Evolutionary conservation across 2,329 filamentous ascomycete species (phyloP).

Genomic region (Sporothrix mexicana): DNA sequence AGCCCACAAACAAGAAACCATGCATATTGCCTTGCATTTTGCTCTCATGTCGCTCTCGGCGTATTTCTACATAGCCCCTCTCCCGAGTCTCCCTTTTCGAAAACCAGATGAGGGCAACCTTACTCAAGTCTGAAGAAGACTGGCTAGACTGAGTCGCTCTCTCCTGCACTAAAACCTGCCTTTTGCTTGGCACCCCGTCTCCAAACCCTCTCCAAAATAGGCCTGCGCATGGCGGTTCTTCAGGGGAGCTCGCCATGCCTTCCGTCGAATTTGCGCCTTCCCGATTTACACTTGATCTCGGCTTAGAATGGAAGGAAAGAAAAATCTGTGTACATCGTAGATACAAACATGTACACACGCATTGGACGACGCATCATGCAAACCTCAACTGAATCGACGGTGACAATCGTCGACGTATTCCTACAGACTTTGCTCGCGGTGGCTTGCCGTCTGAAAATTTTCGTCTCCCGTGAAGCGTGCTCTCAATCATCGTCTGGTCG

Average conservation of each 20-base stretch:
- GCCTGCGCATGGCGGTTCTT: neutral
- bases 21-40: constrained; percentile 6
- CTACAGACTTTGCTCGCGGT: neutral
- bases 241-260: neutral
- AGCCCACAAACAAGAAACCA: neutral
- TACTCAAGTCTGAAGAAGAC: neutral
- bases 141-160: neutral
- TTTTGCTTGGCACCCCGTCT: constrained; percentile 13
- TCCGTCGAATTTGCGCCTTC: neutral
- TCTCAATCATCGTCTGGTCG: neutral
- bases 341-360: neutral
- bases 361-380: neutral
- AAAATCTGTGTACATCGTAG: neutral
- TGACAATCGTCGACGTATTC: neutral
- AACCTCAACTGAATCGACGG: neutral
- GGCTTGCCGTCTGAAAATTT: neutral
- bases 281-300: neutral
- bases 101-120: constrained; percentile 6
- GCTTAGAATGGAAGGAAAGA: neutral
- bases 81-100: neutral
- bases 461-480: neutral
- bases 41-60: constrained; percentile 2
- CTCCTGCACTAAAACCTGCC: constrained; percentile 14
- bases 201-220: neutral
- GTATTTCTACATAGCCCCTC: neutral